Evolutionary conservation across 1,139 yeast species (phyloP).

Genomic region (Diutina catenulata): DNA sequence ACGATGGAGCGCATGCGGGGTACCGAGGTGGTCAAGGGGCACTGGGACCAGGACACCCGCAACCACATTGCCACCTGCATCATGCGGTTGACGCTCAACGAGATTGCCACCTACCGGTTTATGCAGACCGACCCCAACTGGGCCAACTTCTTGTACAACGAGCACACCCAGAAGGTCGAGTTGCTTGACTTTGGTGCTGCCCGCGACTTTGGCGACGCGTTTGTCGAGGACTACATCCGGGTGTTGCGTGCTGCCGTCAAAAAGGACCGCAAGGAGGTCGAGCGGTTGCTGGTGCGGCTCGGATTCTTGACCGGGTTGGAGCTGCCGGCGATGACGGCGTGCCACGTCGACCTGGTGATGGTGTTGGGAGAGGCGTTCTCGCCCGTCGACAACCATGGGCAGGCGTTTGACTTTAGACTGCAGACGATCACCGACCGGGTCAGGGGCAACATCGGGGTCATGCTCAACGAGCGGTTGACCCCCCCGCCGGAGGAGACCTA

Average conservation of each 20-base stretch:
- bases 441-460: constrained; percentile 63
- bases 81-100: constrained; percentile 78
- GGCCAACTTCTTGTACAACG: constrained; percentile 91
- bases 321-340: constrained; percentile 74
- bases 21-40: constrained; percentile 65
- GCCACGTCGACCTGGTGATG: constrained; percentile 85
- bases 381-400: constrained; percentile 33
- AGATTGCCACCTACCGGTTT: constrained; percentile 71
- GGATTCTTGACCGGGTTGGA: constrained; percentile 93
- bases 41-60: constrained; percentile 61
- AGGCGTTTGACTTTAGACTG: constrained; percentile 55
- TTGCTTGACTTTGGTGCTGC: constrained; percentile 94
- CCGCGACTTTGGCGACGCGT: constrained; percentile 59
- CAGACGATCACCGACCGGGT: constrained; percentile 95
- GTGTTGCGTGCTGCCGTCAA: constrained; percentile 69
- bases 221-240: constrained; percentile 57
- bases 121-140: constrained; percentile 99
- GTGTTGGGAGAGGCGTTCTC: constrained; percentile 90
- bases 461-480: constrained; percentile 83
- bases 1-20: constrained; percentile 91
- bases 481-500: constrained; percentile 99
- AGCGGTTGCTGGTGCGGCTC: constrained; percentile 52
- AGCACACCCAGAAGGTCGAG: constrained; percentile 54
- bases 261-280: constrained; percentile 55
- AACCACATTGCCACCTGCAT: constrained; percentile 78